Evolutionary conservation across 176 grass and related monocot species (phyloP).

Genomic region (Calamus simplicifolius): DNA sequence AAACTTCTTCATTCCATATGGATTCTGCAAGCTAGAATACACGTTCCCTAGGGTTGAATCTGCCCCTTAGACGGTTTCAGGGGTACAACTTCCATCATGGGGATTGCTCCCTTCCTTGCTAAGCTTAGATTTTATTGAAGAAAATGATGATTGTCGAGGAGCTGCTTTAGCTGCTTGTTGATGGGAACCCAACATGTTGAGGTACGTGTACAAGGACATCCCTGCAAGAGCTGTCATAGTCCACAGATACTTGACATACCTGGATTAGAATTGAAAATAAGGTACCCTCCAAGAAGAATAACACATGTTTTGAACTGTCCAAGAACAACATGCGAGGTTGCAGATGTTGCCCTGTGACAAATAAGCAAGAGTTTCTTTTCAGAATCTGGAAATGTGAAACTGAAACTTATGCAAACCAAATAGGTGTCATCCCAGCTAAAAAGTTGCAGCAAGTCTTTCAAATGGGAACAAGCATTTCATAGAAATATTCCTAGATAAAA

Average conservation of each 20-base stretch:
- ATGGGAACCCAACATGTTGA: not conserved
- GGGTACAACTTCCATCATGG: not conserved
- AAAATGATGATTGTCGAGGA: not conserved
- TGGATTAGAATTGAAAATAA: constrained; percentile 6
- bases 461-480: too few relatives aligned
- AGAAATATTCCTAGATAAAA: too few relatives aligned
- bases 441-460: too few relatives aligned
- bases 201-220: constrained; percentile 11
- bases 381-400: too few relatives aligned
- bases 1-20: too few relatives aligned
- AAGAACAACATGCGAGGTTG: constrained; percentile 10
- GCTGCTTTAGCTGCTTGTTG: not conserved
- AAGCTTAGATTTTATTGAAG: not conserved
- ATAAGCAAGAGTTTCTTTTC: too few relatives aligned
- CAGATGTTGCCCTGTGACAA: constrained; percentile 15
- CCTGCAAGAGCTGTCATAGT: constrained; percentile 13
- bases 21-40: too few relatives aligned
- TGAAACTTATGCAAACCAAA: too few relatives aligned
- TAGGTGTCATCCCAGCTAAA: too few relatives aligned
- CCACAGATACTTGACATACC: constrained; percentile 2
- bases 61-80: constrained; percentile 1
- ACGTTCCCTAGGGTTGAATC: too few relatives aligned
- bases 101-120: not conserved
- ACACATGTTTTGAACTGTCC: not conserved
- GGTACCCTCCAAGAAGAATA: constrained; percentile 10